Evolutionary conservation across 1,284 basidiomycete genomes (phyloP), one percentile per base, ranked within the genome.

Genomic region (Ceratobasidium sp.): DNA sequence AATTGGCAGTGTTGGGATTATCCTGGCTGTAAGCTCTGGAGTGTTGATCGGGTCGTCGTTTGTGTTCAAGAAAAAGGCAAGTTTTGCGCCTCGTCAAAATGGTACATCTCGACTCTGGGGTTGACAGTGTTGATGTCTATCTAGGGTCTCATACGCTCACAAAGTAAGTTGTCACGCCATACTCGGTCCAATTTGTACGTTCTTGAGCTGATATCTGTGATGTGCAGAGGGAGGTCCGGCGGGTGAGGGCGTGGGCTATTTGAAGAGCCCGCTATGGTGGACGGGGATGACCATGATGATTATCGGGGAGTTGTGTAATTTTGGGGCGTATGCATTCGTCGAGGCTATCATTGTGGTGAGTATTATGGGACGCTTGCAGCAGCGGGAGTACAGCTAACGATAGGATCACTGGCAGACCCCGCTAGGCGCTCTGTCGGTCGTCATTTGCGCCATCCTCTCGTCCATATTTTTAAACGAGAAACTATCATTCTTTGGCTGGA

Each of bases 401-500:
- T n/a, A 13, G 20, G 12, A 70, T 44, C 84, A 83, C 51, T 82
- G 83, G 20, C 82, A 89, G 82, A 90, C 89, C 3, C 91, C 92
- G 0, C 87, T 93, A 82, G 92, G 92, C 23, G 91, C 91, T 0
- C 86, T 93, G 26, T 91, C 90, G 0, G 92, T 93, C 63, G 91
- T 93, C 73, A 88, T 93, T 46, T 91, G 89, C 58, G 91, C 91
- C n/a, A 89, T 92, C 33, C 86, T 93, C n/a, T 91, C 91, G n/a
- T 90, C 91, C 80, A 89, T 92, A 83, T 87, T 93, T 84, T 86
- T 92, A 77, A 89, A 91, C 79, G 92, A 93, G 83, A 89, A 86
- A 71, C 86, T 93, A 20, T 89, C 89, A 3, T 87, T 89, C 75
- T 90, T 89, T 77, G 90, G 90, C 58, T 90, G 89, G 88, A 87